Evolutionary conservation across 306 rosid species (phyloP).

Genomic region (Prunus armeniaca): DNA sequence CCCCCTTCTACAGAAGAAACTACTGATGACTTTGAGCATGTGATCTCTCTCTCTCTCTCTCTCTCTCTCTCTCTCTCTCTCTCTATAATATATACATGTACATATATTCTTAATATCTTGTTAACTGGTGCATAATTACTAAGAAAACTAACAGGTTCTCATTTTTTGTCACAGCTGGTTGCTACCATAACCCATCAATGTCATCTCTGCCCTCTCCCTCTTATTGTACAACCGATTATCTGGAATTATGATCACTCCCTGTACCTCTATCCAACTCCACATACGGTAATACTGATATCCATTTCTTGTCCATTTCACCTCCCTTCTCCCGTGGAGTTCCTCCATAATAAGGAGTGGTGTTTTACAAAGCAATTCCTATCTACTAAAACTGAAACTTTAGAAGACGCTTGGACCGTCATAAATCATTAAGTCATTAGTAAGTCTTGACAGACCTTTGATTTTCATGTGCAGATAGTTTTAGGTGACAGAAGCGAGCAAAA

Average conservation of each 20-base stretch:
- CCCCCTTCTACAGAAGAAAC: conserved; percentile 90
- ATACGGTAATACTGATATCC: conserved; percentile 53
- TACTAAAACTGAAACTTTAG: too few species aligned
- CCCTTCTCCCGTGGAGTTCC: not conserved
- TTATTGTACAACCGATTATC: conserved; percentile 70
- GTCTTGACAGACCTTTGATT: conserved; percentile 18
- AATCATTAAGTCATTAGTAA: too few species aligned
- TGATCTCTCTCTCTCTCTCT: conserved; percentile 24
- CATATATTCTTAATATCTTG: conserved; percentile 4
- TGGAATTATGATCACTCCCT: conserved; percentile 92
- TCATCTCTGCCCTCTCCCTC: conserved; percentile 94
- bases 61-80: not conserved
- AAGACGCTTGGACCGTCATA: too few species aligned
- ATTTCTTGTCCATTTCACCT: not conserved
- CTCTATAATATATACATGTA: not conserved
- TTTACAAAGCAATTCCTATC: not conserved
- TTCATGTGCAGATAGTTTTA: conserved; percentile 61
- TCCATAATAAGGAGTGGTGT: not conserved
- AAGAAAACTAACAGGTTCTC: conserved; percentile 18
- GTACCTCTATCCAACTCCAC: conserved; percentile 90
- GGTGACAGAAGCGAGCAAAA: conserved; percentile 87
- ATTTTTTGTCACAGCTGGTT: conserved; percentile 69
- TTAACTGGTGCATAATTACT: conserved; percentile 3
- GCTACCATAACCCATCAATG: conserved; percentile 96
- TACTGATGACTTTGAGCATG: conserved; percentile 83